Conservation (phyloP, 2,329 filamentous ascomycete genomes). For the Pseudogymnoascus sp. region DNA sequence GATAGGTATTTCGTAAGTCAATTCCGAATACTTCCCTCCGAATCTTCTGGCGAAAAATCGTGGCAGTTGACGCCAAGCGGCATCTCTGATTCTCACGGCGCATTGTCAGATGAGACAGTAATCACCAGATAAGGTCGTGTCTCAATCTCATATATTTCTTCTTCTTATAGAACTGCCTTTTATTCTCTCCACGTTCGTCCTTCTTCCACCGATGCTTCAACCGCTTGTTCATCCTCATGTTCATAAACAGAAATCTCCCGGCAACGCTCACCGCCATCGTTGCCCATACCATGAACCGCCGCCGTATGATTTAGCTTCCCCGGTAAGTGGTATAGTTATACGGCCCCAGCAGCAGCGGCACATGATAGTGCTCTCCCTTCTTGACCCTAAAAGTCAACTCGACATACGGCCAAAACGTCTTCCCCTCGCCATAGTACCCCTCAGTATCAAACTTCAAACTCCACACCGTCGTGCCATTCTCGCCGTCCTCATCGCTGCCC, state of each 20-base stretch:
- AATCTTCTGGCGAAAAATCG: background rate
- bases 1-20: background rate
- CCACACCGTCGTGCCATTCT: conserved; percentile 41
- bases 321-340: conserved; percentile 78
- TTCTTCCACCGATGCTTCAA: background rate
- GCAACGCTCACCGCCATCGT: background rate
- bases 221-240: too few species aligned
- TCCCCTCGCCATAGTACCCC: conserved; percentile 57
- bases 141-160: conserved; percentile 4
- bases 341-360: conserved; percentile 66
- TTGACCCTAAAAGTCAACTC: conserved; percentile 45
- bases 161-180: background rate
- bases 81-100: background rate
- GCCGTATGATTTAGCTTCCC: conserved; percentile 32
- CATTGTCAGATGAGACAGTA: background rate
- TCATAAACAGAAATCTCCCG: background rate
- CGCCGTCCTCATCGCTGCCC: conserved; percentile 11
- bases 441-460: conserved; percentile 65
- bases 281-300: background rate
- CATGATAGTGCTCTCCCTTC: conserved; percentile 62
- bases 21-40: background rate
- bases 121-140: background rate
- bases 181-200: background rate
- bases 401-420: conserved; percentile 49
- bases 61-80: background rate